Conservation (phyloP, 371 early-diverging fungal genomes). For the Nematocida major region DNA sequence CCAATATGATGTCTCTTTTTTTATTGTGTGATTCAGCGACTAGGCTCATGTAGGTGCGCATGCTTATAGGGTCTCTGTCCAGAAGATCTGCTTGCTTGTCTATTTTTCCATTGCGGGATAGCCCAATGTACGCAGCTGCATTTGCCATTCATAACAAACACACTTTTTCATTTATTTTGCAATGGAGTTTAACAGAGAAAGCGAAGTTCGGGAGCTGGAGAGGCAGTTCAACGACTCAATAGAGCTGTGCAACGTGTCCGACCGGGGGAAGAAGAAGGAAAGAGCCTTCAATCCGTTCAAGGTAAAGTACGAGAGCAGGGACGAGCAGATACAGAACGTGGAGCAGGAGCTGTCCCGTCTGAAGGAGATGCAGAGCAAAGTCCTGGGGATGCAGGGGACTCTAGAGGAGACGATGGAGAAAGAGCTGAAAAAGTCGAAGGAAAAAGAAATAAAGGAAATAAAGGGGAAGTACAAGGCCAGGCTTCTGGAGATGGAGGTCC, state of each 20-base stretch:
- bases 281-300: neutral
- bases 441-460: conserved; percentile 41
- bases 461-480: conserved; percentile 16
- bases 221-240: conserved; percentile 49
- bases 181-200: conserved; percentile 27
- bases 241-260: conserved; percentile 4
- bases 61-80: conserved; percentile 47
- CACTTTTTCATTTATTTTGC: conserved; percentile 45
- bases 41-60: conserved; percentile 37
- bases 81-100: conserved; percentile 30
- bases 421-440: conserved; percentile 41
- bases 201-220: conserved; percentile 16
- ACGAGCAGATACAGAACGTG: conserved; percentile 29
- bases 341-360: conserved; percentile 52
- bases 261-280: neutral
- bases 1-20: conserved; percentile 37
- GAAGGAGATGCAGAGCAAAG: conserved; percentile 53
- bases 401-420: conserved; percentile 45
- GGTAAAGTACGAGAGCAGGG: conserved; percentile 18
- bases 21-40: conserved; percentile 29
- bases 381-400: conserved; percentile 42
- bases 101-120: neutral
- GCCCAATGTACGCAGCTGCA: neutral
- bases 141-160: conserved; percentile 36
- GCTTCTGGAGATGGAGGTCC: conserved; percentile 25